Evolutionary conservation across 495 filamentous ascomycete species (phyloP), one percentile per base, ranked within the genome.

Genomic region (Penicillium salamii): DNA sequence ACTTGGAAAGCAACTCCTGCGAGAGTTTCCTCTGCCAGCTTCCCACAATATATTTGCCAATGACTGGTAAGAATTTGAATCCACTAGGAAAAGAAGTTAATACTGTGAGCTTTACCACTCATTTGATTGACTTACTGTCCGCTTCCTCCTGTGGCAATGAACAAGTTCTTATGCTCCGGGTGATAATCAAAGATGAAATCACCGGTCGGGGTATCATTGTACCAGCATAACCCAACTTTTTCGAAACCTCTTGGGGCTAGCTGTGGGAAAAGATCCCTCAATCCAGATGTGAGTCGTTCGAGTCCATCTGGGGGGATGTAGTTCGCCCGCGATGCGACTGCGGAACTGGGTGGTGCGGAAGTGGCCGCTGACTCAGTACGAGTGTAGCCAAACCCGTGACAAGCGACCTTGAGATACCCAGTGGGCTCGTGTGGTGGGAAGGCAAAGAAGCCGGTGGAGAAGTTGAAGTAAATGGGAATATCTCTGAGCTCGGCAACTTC

Each of bases 181-280:
- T 91, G 86, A 52, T 85, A 87, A 43, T 83, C 78, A 46, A 91
- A 75, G 21, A 95, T 66, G 66, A 89, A 95, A 58, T 92, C 86
- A 1, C 79, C 86, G 0, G 72, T 84, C 0, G 86, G 73, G 0
- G 87, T 91, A 61, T 92, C 89, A 1, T 77, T 82, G 52, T 95
- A 93, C 87, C 87, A 92, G 61, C 90, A 96, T n/a, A 95, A 65
- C 8, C 86, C 74, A 11, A 80, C 84, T 12, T 71, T 69, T 21
- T 70, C 61, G 49, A 88, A 95, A 0, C 79, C 76, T n/a, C 87
- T 61, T 17, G 78, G 64, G 13, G 51, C 65, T 4, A 91, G 61
- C 23, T 73, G 67, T 0, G 88, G 85, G 2, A 87, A 68, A 50
- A 86, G 74, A 46, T 78, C 69, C 2, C 55, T 53, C 9, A 92